These are phyloP conservation scores for Cronartium quercuum DNA, from an alignment of 1,284 basidiomycete species.

Conservation along the genomic window DNA sequence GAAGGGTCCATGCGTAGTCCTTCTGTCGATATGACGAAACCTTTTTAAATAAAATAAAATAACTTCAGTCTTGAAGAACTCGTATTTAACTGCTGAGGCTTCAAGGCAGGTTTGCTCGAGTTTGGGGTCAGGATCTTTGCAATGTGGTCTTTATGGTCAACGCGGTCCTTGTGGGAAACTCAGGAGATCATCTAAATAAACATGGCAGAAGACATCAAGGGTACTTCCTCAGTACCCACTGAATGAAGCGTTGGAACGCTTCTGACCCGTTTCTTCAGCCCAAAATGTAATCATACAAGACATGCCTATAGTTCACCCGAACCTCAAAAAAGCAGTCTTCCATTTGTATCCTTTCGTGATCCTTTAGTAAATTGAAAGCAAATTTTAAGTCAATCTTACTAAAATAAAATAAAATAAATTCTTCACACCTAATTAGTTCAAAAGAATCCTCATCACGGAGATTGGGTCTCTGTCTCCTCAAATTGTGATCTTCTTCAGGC, in stretches of 20 bases:
- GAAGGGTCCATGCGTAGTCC: conserved; percentile 3
- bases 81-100: neutral
- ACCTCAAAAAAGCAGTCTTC: conserved; percentile 46
- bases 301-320: conserved; percentile 42
- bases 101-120: neutral
- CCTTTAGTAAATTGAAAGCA: conserved; percentile 40
- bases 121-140: neutral
- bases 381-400: conserved; percentile 41
- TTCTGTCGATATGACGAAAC: neutral
- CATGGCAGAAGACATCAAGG: conserved; percentile 43
- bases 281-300: conserved; percentile 40
- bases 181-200: conserved; percentile 42
- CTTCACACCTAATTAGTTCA: conserved; percentile 31
- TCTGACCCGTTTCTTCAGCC: conserved; percentile 49
- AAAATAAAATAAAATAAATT: no score
- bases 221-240: conserved; percentile 43
- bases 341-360: conserved; percentile 39
- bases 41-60: no score
- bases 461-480: conserved; percentile 7
- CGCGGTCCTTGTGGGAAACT: conserved; percentile 49
- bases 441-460: neutral
- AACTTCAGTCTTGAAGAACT: neutral
- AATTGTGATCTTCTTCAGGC: conserved; percentile 3
- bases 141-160: neutral
- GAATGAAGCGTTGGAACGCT: conserved; percentile 47